These are phyloP conservation scores for Starmerella lactis-condensi DNA, from an alignment of 805 yeast genomes.

Conservation along the genomic window DNA sequence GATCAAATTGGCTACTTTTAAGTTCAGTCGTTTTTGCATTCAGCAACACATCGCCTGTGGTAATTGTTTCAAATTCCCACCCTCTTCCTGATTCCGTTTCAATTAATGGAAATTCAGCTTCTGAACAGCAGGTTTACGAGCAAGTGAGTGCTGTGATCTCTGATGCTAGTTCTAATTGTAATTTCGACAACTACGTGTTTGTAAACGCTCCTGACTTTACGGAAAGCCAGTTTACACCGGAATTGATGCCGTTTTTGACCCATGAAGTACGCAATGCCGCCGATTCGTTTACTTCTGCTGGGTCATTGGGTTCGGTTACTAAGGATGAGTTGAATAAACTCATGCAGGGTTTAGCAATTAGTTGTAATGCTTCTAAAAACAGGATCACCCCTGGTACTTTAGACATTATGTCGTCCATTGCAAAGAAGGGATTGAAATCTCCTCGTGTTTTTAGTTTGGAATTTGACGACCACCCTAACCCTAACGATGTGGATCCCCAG, in stretches of 20 bases:
- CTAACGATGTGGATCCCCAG: constrained; percentile 5
- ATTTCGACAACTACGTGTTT: constrained; percentile 39
- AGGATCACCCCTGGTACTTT: no score
- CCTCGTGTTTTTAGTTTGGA: constrained; percentile 46
- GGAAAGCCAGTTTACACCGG: constrained; percentile 25
- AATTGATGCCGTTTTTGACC: constrained; percentile 18
- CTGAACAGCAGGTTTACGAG: background rate
- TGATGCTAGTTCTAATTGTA: constrained; percentile 22
- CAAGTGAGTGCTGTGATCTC: constrained; percentile 1
- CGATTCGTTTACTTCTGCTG: constrained; percentile 3
- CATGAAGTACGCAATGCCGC: constrained; percentile 16
- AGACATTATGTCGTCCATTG: no score
- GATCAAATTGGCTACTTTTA: no score
- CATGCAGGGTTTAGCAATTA: no score
- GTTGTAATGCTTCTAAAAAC: no score
- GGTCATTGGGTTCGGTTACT: constrained; percentile 6
- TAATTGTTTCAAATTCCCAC: constrained; percentile 9
- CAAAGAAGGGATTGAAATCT: no score
- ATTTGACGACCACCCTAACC: constrained; percentile 33
- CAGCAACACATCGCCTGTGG: constrained; percentile 13
- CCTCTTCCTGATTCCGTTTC: no score
- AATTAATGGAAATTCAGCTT: no score
- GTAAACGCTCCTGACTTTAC: constrained; percentile 37
- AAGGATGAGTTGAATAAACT: no score
- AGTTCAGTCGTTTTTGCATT: constrained; percentile 7